Conservation (phyloP, 23 red algal genomes). For the Pyropia haitanensis region DNA sequence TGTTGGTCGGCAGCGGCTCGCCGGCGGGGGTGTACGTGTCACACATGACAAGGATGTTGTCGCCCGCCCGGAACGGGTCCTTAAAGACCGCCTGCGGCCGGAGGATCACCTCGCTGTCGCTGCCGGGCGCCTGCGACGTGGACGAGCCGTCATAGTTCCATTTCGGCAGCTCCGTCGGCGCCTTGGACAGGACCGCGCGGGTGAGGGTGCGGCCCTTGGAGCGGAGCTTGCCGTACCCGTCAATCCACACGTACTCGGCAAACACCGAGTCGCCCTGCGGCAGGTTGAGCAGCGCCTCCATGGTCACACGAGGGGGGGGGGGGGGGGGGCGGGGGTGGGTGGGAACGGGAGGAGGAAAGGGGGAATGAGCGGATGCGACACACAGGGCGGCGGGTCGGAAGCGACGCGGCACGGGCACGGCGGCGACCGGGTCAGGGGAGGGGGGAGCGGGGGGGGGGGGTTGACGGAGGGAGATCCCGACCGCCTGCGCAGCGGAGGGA, state of each 20-base stretch:
- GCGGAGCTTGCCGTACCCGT: constrained; percentile 65
- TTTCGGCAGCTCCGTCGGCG: constrained; percentile 56
- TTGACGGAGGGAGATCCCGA: no score
- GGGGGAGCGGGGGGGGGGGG: no score
- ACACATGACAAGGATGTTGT: constrained; percentile 92
- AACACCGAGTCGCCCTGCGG: constrained; percentile 25
- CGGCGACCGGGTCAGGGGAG: no score
- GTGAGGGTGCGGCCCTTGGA: constrained; percentile 55
- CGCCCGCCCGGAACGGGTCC: constrained; percentile 80
- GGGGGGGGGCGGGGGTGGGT: no score
- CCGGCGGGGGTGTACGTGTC: constrained; percentile 92
- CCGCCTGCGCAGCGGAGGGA: no score
- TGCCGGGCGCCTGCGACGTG: constrained; percentile 85
- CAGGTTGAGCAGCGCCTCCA: constrained; percentile 38
- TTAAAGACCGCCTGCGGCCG: constrained; percentile 88
- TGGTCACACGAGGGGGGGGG: neutral
- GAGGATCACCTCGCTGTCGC: constrained; percentile 87
- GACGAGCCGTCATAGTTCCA: constrained; percentile 99
- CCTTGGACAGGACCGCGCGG: constrained; percentile 1
- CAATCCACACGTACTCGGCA: constrained; percentile 98
- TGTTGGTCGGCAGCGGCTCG: constrained; percentile 80
- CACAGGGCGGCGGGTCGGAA: no score
- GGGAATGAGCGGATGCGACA: no score
- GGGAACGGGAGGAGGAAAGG: no score
- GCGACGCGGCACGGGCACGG: no score